These are phyloP conservation scores for Neocatenulostroma microsporum DNA, from an alignment of 2,329 filamentous ascomycete species.

Conservation along the genomic window DNA sequence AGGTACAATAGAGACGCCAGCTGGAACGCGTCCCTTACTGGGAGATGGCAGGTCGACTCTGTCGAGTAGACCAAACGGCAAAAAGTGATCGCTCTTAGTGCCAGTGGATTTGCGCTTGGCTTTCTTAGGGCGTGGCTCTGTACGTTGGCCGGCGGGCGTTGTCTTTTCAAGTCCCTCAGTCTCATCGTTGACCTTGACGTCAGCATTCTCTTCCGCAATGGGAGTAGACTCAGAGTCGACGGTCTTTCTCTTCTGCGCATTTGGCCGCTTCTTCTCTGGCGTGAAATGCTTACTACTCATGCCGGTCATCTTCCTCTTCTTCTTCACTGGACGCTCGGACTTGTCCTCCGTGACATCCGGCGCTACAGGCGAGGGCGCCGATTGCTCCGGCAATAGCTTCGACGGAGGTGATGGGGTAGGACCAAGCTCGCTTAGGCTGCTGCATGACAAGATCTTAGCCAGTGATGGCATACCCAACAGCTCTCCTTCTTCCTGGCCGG, in stretches of 20 bases:
- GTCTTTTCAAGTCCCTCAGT: too few relatives aligned
- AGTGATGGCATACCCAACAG: too few relatives aligned
- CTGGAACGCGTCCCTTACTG: constrained; percentile 17
- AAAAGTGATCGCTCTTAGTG: constrained; percentile 20
- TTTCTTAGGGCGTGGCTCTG: too few relatives aligned
- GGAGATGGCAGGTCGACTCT: constrained; percentile 22
- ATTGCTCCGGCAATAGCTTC: too few relatives aligned
- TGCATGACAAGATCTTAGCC: too few relatives aligned
- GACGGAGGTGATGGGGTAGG: background rate
- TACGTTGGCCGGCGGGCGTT: too few relatives aligned
- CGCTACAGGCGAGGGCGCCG: too few relatives aligned
- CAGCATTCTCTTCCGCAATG: background rate
- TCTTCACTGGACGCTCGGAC: constrained; percentile 3
- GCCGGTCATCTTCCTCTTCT: constrained; percentile 28
- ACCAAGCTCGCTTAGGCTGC: constrained; percentile 1
- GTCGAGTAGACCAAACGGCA: constrained; percentile 14
- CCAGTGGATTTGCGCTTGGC: constrained; percentile 18
- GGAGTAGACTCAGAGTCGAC: background rate
- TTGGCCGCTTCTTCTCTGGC: constrained; percentile 10
- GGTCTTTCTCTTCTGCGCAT: background rate
- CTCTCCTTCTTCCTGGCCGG: too few relatives aligned
- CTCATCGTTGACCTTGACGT: background rate
- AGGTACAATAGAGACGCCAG: constrained; percentile 40
- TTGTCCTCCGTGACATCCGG: too few relatives aligned
- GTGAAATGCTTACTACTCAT: constrained; percentile 28